Evolutionary conservation across 192 early-diverging fungal genomes (phyloP), one percentile per base, ranked within the genome.

Genomic region (Podila clonocystis): DNA sequence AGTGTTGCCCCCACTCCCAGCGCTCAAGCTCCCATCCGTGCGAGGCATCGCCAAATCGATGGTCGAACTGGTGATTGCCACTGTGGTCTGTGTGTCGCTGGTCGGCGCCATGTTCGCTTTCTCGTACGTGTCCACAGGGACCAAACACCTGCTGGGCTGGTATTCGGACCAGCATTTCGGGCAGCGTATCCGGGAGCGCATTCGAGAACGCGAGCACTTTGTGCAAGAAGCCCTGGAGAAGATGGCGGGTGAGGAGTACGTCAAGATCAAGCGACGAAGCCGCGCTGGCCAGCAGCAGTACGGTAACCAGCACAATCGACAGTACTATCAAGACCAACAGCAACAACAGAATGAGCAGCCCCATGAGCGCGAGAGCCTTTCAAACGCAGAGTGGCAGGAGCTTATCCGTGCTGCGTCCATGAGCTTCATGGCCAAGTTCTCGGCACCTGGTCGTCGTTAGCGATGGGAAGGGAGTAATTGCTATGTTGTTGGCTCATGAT

Each of bases 201-300:
- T 80, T 66, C 72, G 72, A 17, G 67, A 80, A 36, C 70, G 77
- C 20, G 77, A 80, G 34, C 71, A 73, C 41, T 50, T 69, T 9
- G 66, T 80, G 11, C 77, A 80, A 57, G 77, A 80, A 57, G 66
- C 77, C 1, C 67, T 80, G 5, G 77, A 80, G 41, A 80, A 73
- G 67, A 80, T 80, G 77, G 77, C 77, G 20, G 77, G 77, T 15
- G 77, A 80, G 19, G 77, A 80, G 30, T 80, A 80, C 48, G 66
- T 50, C 36, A 72, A 73, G 20, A 62, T 80, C 70, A 80, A 80
- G 71, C 65, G 77, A 8, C 33, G 58, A 12, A 68, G 77, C 33
- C 64, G 72, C 2, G 65, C 71, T 3, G 50, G 34, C 7, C 62
- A 63, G 20, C 70, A 72, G 49, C 62, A 72, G 26, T 50, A 62